These are phyloP conservation scores for Yamadazyma philogaea DNA, from an alignment of 805 yeast species.

Conservation along the genomic window DNA sequence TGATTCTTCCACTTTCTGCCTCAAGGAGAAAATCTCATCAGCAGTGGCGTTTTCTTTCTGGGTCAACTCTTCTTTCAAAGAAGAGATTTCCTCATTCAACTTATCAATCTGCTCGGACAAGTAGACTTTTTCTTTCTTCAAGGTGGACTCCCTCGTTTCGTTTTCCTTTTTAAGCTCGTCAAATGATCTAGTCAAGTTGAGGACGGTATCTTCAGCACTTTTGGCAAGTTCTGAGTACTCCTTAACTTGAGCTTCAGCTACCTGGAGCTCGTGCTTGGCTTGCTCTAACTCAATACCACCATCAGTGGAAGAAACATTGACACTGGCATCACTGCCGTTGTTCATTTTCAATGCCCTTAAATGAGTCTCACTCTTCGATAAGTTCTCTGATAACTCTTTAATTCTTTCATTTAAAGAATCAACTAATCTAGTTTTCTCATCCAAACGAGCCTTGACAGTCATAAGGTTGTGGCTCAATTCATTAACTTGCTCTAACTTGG, in stretches of 20 bases:
- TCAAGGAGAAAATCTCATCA: slow-evolving; percentile 26
- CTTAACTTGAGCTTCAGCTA: slow-evolving; percentile 55
- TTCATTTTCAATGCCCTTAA: slow-evolving; percentile 18
- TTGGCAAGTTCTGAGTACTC: slow-evolving; percentile 61
- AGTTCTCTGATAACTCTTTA: slow-evolving; percentile 18
- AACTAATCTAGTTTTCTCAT: slow-evolving; percentile 36
- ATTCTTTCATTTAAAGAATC: slow-evolving; percentile 41
- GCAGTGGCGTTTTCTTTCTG: slow-evolving; percentile 18
- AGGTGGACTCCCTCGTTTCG: slow-evolving; percentile 19
- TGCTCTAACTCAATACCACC: slow-evolving; percentile 12
- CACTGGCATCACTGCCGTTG: slow-evolving; percentile 10
- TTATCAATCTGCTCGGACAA: slow-evolving; percentile 19
- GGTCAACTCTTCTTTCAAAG: slow-evolving; percentile 22
- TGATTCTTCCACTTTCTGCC: slow-evolving; percentile 20
- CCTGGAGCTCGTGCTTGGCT: slow-evolving; percentile 43
- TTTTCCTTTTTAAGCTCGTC: slow-evolving; percentile 34
- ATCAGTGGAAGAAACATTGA: slow-evolving; percentile 1
- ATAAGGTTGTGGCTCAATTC: slow-evolving; percentile 46
- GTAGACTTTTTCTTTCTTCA: slow-evolving; percentile 24
- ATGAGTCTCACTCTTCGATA: slow-evolving; percentile 20
- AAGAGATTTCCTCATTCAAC: slow-evolving; percentile 21
- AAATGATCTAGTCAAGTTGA: slow-evolving; percentile 51
- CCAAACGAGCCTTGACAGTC: slow-evolving; percentile 39
- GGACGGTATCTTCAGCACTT: slow-evolving; percentile 65
- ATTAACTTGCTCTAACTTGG: slow-evolving; percentile 57